Evolutionary conservation across 345 rosid genomes (phyloP).

Genomic region (Iberis pinnata): DNA sequence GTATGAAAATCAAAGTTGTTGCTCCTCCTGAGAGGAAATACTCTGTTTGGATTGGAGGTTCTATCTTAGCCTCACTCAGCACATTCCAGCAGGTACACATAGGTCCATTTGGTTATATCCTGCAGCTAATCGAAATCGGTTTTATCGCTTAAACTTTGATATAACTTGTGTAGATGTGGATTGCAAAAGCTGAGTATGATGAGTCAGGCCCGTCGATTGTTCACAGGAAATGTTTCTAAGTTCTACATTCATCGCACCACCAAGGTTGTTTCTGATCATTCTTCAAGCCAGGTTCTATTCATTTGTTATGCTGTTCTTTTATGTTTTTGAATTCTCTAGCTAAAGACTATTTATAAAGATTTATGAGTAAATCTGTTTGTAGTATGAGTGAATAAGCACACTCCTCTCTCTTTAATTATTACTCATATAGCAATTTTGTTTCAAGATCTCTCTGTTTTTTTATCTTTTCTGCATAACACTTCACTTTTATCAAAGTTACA

Average conservation of each 20-base stretch:
- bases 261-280: no score
- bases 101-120: neutral
- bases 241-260: no score
- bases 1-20: slow-evolving; percentile 94
- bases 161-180: slow-evolving; percentile 67
- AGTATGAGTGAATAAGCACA: slow-evolving; percentile 10
- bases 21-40: slow-evolving; percentile 92
- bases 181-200: slow-evolving; percentile 86
- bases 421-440: slow-evolving; percentile 9
- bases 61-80: slow-evolving; percentile 89
- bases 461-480: no score
- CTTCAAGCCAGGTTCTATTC: slow-evolving; percentile 16
- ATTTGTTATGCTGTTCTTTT: slow-evolving; percentile 18
- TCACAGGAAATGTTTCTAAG: slow-evolving; percentile 90
- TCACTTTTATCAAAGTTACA: no score
- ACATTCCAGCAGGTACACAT: slow-evolving; percentile 91
- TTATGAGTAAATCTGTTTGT: no score
- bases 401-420: neutral
- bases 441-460: no score
- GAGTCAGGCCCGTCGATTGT: slow-evolving; percentile 93
- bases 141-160: neutral
- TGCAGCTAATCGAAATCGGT: neutral
- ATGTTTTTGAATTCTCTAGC: slow-evolving; percentile 7
- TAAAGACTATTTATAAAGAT: no score
- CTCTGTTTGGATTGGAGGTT: slow-evolving; percentile 93